Evolutionary conservation across 306 rosid species (phyloP).

Genomic region (Cicer bijugum): DNA sequence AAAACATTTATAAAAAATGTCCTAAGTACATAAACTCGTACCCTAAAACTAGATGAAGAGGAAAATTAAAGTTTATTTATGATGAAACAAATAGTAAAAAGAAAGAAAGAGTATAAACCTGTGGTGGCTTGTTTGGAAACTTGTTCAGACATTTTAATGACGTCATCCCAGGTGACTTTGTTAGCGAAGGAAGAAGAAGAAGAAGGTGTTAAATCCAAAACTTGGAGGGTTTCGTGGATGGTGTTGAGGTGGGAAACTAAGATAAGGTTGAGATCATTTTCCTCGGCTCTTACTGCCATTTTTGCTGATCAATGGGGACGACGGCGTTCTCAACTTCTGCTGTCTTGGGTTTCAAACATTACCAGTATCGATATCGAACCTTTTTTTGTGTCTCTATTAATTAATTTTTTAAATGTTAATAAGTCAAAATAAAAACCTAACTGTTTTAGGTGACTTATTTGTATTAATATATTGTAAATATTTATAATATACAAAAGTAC

Average conservation of each 20-base stretch:
- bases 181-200: constrained; percentile 61
- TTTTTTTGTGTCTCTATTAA: no score
- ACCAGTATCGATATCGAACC: no score
- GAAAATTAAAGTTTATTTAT: no score
- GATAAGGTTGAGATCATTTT: constrained; percentile 53
- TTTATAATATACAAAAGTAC: no score
- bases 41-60: no score
- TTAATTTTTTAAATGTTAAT: no score
- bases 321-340: constrained; percentile 6
- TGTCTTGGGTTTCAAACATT: neutral
- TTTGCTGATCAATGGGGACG: neutral
- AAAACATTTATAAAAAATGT: no score
- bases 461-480: no score
- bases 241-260: constrained; percentile 63
- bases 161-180: constrained; percentile 81
- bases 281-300: constrained; percentile 55
- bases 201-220: constrained; percentile 69
- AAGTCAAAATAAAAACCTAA: no score
- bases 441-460: no score
- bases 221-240: constrained; percentile 76
- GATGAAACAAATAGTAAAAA: no score
- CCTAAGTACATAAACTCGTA: neutral
- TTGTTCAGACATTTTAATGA: constrained; percentile 67
- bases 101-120: constrained; percentile 49
- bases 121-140: constrained; percentile 85